phyloP scores from a whole-genome alignment of 306 rosid species.

The Prunus campanulata region DNA sequence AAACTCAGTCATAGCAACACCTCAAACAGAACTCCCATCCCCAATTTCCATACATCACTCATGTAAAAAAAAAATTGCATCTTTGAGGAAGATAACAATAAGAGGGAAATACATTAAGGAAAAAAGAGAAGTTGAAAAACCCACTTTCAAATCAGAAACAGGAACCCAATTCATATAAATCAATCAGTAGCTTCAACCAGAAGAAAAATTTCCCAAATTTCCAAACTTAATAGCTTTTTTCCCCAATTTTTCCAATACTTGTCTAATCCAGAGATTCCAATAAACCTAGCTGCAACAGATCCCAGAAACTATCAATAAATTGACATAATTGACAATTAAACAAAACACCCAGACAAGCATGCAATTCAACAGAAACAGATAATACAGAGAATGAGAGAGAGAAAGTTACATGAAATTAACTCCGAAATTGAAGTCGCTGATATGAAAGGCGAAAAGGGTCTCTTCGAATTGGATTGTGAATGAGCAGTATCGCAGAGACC shows the following conservation, averaged over 20 bases:
- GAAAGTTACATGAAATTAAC: neutral
- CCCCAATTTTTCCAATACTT: slow-evolving; percentile 1
- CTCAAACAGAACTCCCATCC: neutral
- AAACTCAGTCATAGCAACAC: neutral
- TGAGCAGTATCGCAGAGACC: neutral
- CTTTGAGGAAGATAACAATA: neutral
- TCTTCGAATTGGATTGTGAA: neutral
- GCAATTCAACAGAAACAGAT: neutral
- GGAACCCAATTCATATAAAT: neutral
- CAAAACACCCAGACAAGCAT: neutral
- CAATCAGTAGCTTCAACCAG: neutral
- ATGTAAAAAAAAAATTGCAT: neutral
- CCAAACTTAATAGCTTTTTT: neutral
- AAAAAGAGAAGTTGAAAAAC: neutral
- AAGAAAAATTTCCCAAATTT: neutral
- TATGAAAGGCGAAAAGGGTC: slow-evolving; percentile 3
- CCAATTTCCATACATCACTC: neutral
- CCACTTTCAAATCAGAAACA: neutral
- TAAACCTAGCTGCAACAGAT: neutral
- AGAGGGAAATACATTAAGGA: neutral
- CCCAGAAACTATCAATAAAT: neutral
- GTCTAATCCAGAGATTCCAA: neutral
- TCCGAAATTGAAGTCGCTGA: neutral
- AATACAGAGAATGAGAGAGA: neutral
- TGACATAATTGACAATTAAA: neutral